phyloP scores from a whole-genome alignment of 192 early-diverging fungal genomes.

The Coemansia sp. region DNA sequence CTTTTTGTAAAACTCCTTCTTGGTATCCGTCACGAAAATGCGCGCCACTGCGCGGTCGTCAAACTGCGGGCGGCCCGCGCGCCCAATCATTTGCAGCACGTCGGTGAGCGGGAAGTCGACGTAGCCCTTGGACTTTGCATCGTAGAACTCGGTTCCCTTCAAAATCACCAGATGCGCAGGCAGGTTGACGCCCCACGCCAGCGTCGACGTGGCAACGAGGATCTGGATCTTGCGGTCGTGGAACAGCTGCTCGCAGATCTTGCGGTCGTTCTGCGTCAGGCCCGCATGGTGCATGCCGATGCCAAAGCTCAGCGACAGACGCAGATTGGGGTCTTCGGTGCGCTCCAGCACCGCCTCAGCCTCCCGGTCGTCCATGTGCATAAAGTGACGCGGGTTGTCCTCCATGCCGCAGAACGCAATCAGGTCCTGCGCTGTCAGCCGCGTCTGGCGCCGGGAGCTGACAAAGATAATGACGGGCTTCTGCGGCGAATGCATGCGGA shows the following conservation, averaged over 20 bases:
- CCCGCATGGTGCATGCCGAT: slow-evolving; percentile 98
- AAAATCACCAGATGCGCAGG: slow-evolving; percentile 97
- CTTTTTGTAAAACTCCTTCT: slow-evolving; percentile 98
- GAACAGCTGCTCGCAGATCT: slow-evolving; percentile 91
- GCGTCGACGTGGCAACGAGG: slow-evolving; percentile 90
- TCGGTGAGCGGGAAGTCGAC: slow-evolving; percentile 98
- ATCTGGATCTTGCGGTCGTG: slow-evolving; percentile 94
- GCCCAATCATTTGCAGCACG: slow-evolving; percentile 98
- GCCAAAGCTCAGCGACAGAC: slow-evolving; percentile 84
- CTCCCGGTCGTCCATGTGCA: slow-evolving; percentile 79
- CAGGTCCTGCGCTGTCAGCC: slow-evolving; percentile 94
- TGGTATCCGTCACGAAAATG: slow-evolving; percentile 92
- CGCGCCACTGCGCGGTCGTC: slow-evolving; percentile 90
- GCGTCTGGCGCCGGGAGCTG: slow-evolving; percentile 93
- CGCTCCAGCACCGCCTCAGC: slow-evolving; percentile 68
- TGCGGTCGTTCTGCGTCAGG: slow-evolving; percentile 81
- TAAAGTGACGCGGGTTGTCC: slow-evolving; percentile 87
- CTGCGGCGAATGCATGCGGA: slow-evolving; percentile 88
- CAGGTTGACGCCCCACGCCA: slow-evolving; percentile 98
- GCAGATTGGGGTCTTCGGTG: slow-evolving; percentile 79
- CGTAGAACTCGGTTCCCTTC: slow-evolving; percentile 97
- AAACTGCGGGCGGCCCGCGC: slow-evolving; percentile 94
- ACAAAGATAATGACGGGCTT: slow-evolving; percentile 99
- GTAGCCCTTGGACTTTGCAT: slow-evolving; percentile 85
- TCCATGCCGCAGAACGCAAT: slow-evolving; percentile 91